Base-by-base conservation (phyloP, 441 rosid species). In the Sinapis alba region DNA sequence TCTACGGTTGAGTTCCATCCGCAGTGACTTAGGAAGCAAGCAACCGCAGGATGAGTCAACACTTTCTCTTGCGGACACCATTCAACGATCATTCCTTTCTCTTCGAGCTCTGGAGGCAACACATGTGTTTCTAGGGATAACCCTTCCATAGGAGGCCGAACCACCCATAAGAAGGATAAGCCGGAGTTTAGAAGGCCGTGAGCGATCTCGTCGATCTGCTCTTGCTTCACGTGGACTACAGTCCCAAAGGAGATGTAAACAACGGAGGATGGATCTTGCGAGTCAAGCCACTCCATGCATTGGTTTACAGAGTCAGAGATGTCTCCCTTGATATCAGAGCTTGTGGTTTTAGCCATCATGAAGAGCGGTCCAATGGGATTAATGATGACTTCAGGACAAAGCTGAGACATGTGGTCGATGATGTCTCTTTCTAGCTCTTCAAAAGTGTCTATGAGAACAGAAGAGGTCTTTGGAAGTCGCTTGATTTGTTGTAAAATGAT, bases 201-300 rank as follows among this genome's bases (percentile, higher is more conserved):
- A 0, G 88, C 93, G 13, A 92, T 83, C 81, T 90, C 91, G 13
- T 86, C 81, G 19, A 82, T 78, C 23, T 92, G 92, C 18, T 85
- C 85, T 68, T 87, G 96, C 76, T 80, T 74, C 81, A 87, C 51
- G 62, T 69, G 68, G 6, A 84, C 86, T 1, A 90, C 5, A 20
- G 84, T 83, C 0, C 97, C 92, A 23, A 90, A 81, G 34, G 93
- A 89, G 62, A 90, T 71, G 60, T 92, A 92, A 8, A 88, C 86
- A 10, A 92, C 88, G 0, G 97, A 84, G 0, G 83, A 75, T 0
- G 74, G 47, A 0, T 81, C 84, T 63, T 84, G 86, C 1, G 80
- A 59, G 77, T 87, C 89, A 2, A 90, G 89, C 93, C 92, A 90
- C 28, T 83, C 85, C 4, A 85, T 64, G 78, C 92, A 87, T 15